Base-by-base conservation (phyloP, 305 asterid genomes). In the Nicotiana rustica region DNA sequence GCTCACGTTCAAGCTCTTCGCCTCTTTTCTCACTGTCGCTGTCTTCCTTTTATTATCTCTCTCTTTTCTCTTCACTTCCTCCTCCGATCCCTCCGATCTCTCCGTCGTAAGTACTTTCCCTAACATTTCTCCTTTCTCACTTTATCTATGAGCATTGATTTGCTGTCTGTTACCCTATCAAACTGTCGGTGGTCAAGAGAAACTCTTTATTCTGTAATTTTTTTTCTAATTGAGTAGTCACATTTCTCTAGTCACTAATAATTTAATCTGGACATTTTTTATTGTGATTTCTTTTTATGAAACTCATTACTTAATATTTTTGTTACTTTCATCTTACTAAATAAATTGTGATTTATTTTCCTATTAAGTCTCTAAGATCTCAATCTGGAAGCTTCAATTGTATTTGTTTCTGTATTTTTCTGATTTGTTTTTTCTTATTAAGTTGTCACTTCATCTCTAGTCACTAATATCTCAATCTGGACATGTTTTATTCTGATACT, bases 1-100 rank as follows among this genome's bases (percentile, higher is more conserved):
- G 41, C 67, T 81, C 38, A 67, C 80, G n/a, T 57, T 83, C 80
- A 86, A 79, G 69, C 67, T 83, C 59, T 77, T 85, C 80, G 71
- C 73, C 67, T 62, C 85, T 78, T 82, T 57, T 64, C 82, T 89
- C 67, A 83, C 88, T 67, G 38, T 89, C 82, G 85, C 87, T 47
- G 86, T 89, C 77, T 76, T 90, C 35, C 77, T 91, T 68, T 82
- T 89, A 79, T 76, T 90, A 59, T n/a, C 89, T 17, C 66, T 80
- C 69, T 87, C 91, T 44, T 71, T 89, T 71, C 84, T 90, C 82
- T 84, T 84, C 83, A 55, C 91, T 35, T 71, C 92, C 59, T 83
- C 92, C 33, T 85, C 93, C 66, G 76, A 77, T 82, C 85, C 91
- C 10, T 80, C 89, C 82, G 91, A 90, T 88, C 91, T 84, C 82